These are phyloP conservation scores for Chrysoporthe deuterocubensis DNA, from an alignment of 2,329 filamentous ascomycete species.

Conservation along the genomic window DNA sequence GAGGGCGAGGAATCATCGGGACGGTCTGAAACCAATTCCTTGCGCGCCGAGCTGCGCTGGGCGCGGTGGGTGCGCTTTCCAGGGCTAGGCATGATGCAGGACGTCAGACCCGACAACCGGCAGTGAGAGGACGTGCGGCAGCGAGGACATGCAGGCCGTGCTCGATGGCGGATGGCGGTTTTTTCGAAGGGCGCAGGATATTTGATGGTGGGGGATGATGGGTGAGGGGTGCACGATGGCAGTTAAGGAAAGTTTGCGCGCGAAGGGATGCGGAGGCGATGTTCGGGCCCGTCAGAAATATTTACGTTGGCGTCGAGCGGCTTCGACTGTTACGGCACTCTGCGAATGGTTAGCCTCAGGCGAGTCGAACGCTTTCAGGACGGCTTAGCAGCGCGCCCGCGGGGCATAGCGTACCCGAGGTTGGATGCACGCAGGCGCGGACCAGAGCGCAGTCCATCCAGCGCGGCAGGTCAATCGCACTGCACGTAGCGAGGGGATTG, in stretches of 20 bases:
- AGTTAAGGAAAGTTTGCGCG: conserved; percentile 23
- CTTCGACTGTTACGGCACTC: conserved; percentile 1
- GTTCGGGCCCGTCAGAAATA: not conserved
- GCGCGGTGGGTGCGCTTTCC: conserved; percentile 39
- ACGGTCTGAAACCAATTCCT: conserved; percentile 35
- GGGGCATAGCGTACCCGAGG: not conserved
- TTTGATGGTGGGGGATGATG: not conserved
- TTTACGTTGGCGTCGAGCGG: conserved; percentile 6
- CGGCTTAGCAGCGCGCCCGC: not conserved
- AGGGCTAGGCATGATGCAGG: conserved; percentile 37
- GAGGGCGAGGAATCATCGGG: conserved; percentile 60
- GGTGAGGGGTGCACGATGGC: conserved; percentile 14
- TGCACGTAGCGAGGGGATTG: conserved; percentile 3
- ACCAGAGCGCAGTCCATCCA: not conserved
- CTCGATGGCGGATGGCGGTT: conserved; percentile 8
- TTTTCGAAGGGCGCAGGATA: not conserved
- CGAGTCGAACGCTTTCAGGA: not conserved
- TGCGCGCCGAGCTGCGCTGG: conserved; percentile 38
- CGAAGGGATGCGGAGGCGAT: conserved; percentile 24
- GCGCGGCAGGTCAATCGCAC: not conserved
- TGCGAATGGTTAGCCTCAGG: conserved; percentile 4
- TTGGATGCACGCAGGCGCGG: not conserved
- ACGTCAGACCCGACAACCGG: conserved; percentile 16
- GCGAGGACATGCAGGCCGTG: conserved; percentile 25
- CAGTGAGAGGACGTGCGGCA: conserved; percentile 11